These are phyloP conservation scores for Truncatella angustata DNA, from an alignment of 2,329 filamentous ascomycete genomes.

Conservation along the genomic window DNA sequence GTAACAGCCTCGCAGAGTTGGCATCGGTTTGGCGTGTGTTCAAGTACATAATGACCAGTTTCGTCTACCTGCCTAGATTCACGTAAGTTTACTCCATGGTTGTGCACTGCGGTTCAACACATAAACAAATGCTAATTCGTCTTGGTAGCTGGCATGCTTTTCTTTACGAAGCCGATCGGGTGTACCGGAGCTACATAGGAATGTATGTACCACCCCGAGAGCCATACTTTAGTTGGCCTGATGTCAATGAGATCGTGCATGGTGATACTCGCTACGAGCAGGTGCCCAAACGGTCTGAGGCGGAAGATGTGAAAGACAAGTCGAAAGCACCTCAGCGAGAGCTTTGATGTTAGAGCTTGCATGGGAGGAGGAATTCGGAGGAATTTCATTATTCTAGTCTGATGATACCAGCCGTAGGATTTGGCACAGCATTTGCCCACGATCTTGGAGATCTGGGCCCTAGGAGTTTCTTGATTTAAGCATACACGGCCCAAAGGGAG, in stretches of 20 bases:
- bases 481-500: neutral
- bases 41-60: slow-evolving; percentile 67
- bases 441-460: neutral
- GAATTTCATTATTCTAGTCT: neutral
- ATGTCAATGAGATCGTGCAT: slow-evolving; percentile 38
- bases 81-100: slow-evolving; percentile 64
- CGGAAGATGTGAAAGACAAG: no score
- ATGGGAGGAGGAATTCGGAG: neutral
- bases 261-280: no score
- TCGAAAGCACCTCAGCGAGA: no score
- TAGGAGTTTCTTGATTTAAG: neutral
- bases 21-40: slow-evolving; percentile 58
- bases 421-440: neutral
- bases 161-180: slow-evolving; percentile 41
- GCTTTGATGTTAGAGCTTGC: neutral
- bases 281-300: no score
- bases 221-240: slow-evolving; percentile 45
- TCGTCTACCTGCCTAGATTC: slow-evolving; percentile 65
- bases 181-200: slow-evolving; percentile 52
- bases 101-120: neutral
- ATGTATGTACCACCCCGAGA: slow-evolving; percentile 47
- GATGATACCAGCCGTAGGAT: neutral
- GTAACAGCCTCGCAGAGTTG: neutral
- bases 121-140: neutral
- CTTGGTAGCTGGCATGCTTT: slow-evolving; percentile 40